Percentiles rank a stretch among this genome's conserved stretches.
Conservation (phyloP, 192 early-diverging fungal genomes). For the Coemansia sp. region DNA sequence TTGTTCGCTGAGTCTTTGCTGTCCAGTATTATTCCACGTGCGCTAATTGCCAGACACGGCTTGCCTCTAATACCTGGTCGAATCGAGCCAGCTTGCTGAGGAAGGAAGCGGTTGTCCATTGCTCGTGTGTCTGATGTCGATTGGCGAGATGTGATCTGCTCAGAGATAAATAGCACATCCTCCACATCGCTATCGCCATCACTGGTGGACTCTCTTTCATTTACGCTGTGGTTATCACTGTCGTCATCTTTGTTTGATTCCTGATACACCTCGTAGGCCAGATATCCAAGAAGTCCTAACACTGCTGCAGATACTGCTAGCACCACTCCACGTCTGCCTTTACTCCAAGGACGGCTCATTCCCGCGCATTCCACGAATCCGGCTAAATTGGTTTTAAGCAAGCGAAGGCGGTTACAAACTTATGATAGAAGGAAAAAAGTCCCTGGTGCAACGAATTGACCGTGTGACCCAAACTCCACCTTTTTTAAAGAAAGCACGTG, state of each 20-base stretch:
- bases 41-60: slow-evolving; percentile 27
- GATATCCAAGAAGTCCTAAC: slow-evolving; percentile 14
- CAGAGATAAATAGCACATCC: slow-evolving; percentile 1
- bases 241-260: slow-evolving; percentile 5
- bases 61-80: background rate
- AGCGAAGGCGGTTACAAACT: no score
- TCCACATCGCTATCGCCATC: slow-evolving; percentile 5
- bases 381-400: no score
- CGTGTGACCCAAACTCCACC: no score
- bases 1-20: slow-evolving; percentile 1
- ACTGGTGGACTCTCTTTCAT: background rate
- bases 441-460: no score
- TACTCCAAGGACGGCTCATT: slow-evolving; percentile 27
- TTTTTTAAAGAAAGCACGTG: no score
- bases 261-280: slow-evolving; percentile 29
- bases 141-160: background rate
- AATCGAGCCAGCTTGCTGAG: background rate
- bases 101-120: no score
- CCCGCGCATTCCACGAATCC: background rate
- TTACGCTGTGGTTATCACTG: slow-evolving; percentile 5
- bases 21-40: slow-evolving; percentile 26
- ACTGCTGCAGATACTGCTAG: slow-evolving; percentile 12
- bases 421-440: no score
- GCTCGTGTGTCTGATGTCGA: background rate
- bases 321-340: slow-evolving; percentile 15